Evolutionary conservation across 169 alveolate species (phyloP), one percentile per base, ranked within the genome.

Genomic region (Plasmodium vinckei): DNA sequence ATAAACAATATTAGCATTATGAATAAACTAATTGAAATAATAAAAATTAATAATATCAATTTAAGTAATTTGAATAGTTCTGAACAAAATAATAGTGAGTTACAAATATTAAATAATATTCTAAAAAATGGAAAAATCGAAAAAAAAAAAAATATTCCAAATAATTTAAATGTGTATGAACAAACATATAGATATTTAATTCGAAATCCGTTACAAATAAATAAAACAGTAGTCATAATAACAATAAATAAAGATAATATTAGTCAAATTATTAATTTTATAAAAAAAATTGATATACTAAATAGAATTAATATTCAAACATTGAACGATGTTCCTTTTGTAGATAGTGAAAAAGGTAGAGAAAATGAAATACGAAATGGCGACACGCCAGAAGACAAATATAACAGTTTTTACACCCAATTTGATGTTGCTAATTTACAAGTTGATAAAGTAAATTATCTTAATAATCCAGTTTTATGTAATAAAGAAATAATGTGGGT

Each of bases 271-370:
- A 46, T 93, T 13, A 60, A 59, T 13, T 91, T 89, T 68, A 63
- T 93, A 33, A 63, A 68, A 56, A 65, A 73, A 39, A 42, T 93
- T 25, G 96, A 93, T 60, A 73, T 89, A 5, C 65, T 93, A 19
- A 93, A 94, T 12, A 71, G 96, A 53, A 68, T 92, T 59, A 89
- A 94, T 17, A 72, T 93, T 39, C 96, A 93, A 84, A 92, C 95
- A 1, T 73, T 93, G 60, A 87, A 93, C 10, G 91, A 87, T 17
- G 92, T 92, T 12, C 89, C 89, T 0, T 79, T 67, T 15, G 44
- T 9, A 25, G 42, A 54, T 15, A 21, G 9, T 4, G 13, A 25
- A 15, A 53, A 25, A 19, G 46, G 7, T 69, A 39, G 1, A 17
- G 64, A 69, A 19, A 47, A 47, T 1, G 64, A n/a, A 15, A 53